Conservation (phyloP, 2,329 filamentous ascomycete species). For the Chaetomiaceae sp. region DNA sequence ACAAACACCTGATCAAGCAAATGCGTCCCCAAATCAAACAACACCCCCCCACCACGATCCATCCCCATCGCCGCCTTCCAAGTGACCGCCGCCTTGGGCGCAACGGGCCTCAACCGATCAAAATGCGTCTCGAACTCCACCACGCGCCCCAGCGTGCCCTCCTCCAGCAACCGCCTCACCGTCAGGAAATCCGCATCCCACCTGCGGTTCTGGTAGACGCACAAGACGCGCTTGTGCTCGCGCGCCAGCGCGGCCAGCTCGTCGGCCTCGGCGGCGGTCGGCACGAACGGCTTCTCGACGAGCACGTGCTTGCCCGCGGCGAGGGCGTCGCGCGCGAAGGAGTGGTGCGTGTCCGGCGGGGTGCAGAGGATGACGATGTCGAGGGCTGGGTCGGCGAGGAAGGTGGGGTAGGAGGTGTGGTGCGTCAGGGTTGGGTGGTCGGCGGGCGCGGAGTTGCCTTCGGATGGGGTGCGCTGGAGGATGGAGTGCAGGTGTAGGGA, state of each 20-base stretch:
- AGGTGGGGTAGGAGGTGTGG: conserved; percentile 56
- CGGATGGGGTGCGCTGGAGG: conserved; percentile 66
- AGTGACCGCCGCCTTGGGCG: conserved; percentile 45
- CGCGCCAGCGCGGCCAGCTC: conserved; percentile 54
- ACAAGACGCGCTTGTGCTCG: conserved; percentile 48
- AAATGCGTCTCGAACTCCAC: conserved; percentile 78
- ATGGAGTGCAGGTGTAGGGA: conserved; percentile 67
- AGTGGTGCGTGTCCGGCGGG: conserved; percentile 66
- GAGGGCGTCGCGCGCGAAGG: conserved; percentile 59
- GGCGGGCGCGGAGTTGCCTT: conserved; percentile 59
- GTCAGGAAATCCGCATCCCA: conserved; percentile 77
- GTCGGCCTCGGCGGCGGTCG: conserved; percentile 62
- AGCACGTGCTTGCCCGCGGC: conserved; percentile 71
- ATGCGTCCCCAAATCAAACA: conserved; percentile 74
- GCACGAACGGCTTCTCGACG: conserved; percentile 79
- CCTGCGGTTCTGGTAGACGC: conserved; percentile 72
- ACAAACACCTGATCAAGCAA: conserved; percentile 69
- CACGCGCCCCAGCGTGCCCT: conserved; percentile 61
- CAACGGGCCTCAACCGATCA: conserved; percentile 63
- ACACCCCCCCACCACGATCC: conserved; percentile 57
- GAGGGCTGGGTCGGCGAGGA: conserved; percentile 61
- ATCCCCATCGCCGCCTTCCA: conserved; percentile 65
- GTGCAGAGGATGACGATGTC: conserved; percentile 69
- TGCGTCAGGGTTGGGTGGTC: conserved; percentile 63
- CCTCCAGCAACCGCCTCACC: conserved; percentile 55